Evolutionary conservation across 179 eudicot genomes (phyloP).

Genomic region (Gypsophila paniculata): DNA sequence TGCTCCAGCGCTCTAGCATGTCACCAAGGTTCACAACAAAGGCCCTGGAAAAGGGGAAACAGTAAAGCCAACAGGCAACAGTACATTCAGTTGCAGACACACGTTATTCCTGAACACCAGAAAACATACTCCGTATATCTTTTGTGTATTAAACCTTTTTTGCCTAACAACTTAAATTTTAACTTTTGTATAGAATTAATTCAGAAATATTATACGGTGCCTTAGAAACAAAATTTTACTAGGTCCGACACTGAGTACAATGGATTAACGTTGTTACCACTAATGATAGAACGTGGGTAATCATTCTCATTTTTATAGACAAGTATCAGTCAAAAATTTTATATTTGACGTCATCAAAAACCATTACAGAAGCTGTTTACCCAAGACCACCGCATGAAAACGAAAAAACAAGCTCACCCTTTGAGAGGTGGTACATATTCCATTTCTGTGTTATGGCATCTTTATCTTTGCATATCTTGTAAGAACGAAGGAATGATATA

Average conservation of each 20-base stretch:
- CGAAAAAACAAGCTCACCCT: conserved; percentile 58
- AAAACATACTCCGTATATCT: too few species aligned
- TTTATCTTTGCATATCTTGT: conserved; percentile 92
- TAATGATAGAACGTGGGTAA: neutral
- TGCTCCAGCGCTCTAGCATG: conserved; percentile 98
- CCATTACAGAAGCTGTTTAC: neutral
- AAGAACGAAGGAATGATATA: conserved; percentile 12
- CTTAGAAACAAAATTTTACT: too few species aligned
- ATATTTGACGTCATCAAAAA: neutral
- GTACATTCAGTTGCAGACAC: too few species aligned
- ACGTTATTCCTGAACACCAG: too few species aligned
- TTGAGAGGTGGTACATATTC: conserved; percentile 73
- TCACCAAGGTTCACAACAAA: conserved; percentile 89
- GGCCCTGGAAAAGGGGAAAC: conserved; percentile 44
- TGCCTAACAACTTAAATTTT: too few species aligned
- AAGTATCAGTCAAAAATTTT: neutral
- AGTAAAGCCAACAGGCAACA: too few species aligned
- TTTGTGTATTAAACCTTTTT: too few species aligned
- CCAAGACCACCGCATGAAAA: neutral
- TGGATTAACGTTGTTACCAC: neutral
- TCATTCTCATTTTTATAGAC: too few species aligned
- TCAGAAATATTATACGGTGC: too few species aligned
- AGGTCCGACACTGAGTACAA: too few species aligned
- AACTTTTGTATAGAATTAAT: too few species aligned
- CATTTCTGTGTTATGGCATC: conserved; percentile 74